phyloP scores from a whole-genome alignment of 768 basidiomycete genomes.

The Lepiota brunneoincarnata region DNA sequence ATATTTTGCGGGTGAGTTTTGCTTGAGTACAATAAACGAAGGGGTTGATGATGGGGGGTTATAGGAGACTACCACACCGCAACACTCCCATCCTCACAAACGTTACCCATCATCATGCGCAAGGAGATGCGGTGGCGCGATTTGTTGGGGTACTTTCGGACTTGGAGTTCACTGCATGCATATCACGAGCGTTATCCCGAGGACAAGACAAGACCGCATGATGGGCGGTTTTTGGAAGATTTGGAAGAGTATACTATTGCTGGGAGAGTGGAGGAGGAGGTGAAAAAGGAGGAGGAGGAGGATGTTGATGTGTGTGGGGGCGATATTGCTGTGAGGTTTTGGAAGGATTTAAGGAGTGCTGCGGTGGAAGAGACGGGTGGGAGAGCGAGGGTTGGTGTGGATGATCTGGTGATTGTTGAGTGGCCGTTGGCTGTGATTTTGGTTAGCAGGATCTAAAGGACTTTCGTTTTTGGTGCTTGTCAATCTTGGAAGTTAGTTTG shows the following conservation, averaged over 20 bases:
- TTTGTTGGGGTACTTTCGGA: constrained; percentile 65
- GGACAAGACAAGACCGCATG: constrained; percentile 37
- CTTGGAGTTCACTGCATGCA: constrained; percentile 67
- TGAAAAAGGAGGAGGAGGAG: no score
- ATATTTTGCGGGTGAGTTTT: constrained; percentile 53
- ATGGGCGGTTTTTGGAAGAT: constrained; percentile 29
- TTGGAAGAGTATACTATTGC: constrained; percentile 18
- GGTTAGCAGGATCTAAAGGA: constrained; percentile 21
- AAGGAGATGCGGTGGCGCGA: constrained; percentile 64
- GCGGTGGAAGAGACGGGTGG: constrained; percentile 25
- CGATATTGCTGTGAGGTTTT: constrained; percentile 64
- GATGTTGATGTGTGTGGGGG: constrained; percentile 41
- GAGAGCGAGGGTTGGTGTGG: constrained; percentile 25
- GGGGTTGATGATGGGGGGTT: not conserved
- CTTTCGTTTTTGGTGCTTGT: not conserved
- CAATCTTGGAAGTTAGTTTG: no score
- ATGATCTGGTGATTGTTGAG: constrained; percentile 41
- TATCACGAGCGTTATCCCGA: constrained; percentile 63
- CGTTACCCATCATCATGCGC: constrained; percentile 48
- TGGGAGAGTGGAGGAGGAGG: no score
- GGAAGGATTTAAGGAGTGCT: constrained; percentile 47
- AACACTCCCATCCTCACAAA: constrained; percentile 2
- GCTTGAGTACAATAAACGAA: no score
- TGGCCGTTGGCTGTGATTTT: constrained; percentile 51
- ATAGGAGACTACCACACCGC: constrained; percentile 2